Conservation (phyloP, 148 eudicot genomes). For the Chenopodium berlandieri region DNA sequence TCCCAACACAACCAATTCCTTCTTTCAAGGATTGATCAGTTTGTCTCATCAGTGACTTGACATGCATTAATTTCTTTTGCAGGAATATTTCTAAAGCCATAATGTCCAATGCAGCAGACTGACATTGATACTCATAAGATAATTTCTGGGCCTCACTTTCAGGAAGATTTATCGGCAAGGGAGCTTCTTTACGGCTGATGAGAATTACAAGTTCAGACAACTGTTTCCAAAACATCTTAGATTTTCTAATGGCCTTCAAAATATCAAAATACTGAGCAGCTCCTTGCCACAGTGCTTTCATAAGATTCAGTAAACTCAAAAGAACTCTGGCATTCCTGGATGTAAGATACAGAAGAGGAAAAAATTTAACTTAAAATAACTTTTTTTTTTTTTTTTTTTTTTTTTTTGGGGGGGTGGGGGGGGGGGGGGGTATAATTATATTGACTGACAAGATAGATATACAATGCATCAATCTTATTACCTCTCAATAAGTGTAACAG, state of each 20-base stretch:
- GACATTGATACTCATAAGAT: constrained; percentile 52
- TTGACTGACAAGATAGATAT: neutral
- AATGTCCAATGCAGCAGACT: constrained; percentile 59
- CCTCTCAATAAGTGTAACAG: constrained; percentile 58
- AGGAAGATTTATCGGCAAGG: constrained; percentile 30
- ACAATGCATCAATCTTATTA: constrained; percentile 22
- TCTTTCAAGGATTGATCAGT: constrained; percentile 34
- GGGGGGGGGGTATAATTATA: neutral
- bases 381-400: neutral
- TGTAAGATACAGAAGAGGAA: constrained; percentile 17
- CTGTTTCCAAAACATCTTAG: constrained; percentile 66
- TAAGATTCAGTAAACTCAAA: constrained; percentile 52
- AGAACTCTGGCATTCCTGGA: constrained; percentile 61
- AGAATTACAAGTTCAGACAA: constrained; percentile 45
- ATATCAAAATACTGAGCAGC: constrained; percentile 69
- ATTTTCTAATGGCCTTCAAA: constrained; percentile 59
- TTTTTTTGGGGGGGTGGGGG: neutral
- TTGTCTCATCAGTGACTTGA: constrained; percentile 40
- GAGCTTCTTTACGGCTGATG: constrained; percentile 25
- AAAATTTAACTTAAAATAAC: neutral
- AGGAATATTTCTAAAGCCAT: constrained; percentile 66
- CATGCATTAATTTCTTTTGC: constrained; percentile 69
- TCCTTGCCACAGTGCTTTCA: constrained; percentile 83
- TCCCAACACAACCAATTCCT: constrained; percentile 29
- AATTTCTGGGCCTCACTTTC: constrained; percentile 41